A percentile compares a stretch with the other conserved stretches of the same genome.
Conservation (phyloP, 2,329 filamentous ascomycete genomes). For the Mollisiaceae sp. region DNA sequence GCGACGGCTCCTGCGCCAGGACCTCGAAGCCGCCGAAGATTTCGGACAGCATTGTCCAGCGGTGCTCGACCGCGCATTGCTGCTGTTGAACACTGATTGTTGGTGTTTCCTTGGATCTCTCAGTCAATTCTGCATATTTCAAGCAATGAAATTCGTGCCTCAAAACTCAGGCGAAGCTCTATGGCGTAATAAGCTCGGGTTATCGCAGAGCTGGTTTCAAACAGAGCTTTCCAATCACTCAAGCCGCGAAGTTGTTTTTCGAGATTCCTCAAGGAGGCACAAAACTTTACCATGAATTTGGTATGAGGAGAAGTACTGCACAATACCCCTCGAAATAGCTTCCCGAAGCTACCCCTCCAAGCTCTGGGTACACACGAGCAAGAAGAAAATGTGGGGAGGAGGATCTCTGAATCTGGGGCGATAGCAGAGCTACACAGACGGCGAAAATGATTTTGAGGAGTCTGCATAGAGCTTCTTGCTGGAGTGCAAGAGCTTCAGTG, state of each 20-base stretch:
- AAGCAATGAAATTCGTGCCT: conserved; percentile 17
- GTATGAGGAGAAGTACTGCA: neutral
- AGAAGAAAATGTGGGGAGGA: conserved; percentile 33
- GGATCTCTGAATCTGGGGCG: conserved; percentile 25
- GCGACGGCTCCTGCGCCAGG: conserved; percentile 25
- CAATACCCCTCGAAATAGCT: conserved; percentile 11
- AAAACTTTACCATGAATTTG: neutral
- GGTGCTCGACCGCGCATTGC: conserved; percentile 40
- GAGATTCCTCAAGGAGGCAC: neutral
- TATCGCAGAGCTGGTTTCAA: conserved; percentile 20
- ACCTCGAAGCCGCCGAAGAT: conserved; percentile 35
- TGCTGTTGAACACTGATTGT: conserved; percentile 28
- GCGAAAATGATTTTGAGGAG: conserved; percentile 39
- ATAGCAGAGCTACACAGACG: conserved; percentile 23
- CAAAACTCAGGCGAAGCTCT: conserved; percentile 15
- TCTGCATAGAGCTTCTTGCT: conserved; percentile 39
- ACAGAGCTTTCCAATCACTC: conserved; percentile 8
- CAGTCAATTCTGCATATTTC: conserved; percentile 7
- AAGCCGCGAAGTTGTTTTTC: neutral
- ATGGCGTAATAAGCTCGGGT: conserved; percentile 31
- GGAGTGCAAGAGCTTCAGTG: conserved; percentile 32
- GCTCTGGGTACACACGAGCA: conserved; percentile 13
- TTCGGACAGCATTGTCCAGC: conserved; percentile 34
- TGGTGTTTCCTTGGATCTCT: conserved; percentile 18
- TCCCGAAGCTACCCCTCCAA: conserved; percentile 35